Conservation (phyloP, 352 stramenopile genomes). For the Thraustochytrium sp. region DNA sequence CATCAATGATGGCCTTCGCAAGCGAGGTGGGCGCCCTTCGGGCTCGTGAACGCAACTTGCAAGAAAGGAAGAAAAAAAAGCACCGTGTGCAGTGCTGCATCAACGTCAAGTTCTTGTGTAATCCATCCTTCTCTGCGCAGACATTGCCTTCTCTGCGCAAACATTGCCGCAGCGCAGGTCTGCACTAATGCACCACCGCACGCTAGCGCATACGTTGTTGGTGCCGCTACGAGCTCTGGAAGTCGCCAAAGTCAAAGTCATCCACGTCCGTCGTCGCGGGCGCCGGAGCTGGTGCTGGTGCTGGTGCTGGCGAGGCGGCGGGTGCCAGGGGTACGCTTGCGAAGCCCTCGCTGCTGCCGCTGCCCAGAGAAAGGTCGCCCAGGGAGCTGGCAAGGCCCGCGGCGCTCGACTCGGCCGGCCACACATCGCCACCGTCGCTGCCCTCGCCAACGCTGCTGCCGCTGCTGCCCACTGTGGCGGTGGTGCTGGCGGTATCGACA, state of each 20-base stretch:
- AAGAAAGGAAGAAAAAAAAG: no score
- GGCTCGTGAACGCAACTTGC: no score
- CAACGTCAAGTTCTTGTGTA: no score
- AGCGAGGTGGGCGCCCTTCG: no score
- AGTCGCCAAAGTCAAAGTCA: slow-evolving; percentile 27
- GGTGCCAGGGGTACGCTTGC: background rate
- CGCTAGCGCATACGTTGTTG: background rate
- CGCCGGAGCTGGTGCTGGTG: background rate
- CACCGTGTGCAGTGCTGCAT: no score
- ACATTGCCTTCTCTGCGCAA: no score
- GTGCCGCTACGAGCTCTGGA: background rate
- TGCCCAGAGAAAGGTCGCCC: no score
- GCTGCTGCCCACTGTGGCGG: background rate
- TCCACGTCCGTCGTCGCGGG: background rate
- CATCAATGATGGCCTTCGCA: no score
- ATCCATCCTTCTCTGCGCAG: no score
- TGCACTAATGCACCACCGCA: background rate
- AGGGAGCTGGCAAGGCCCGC: no score
- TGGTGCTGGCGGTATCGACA: background rate
- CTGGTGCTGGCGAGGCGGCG: background rate
- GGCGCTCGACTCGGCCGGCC: no score
- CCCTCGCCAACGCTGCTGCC: background rate
- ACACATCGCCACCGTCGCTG: no score
- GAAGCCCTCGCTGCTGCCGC: background rate
- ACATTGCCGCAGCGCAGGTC: background rate